Evolutionary conservation across 2,329 filamentous ascomycete genomes (phyloP), one percentile per base, ranked within the genome.

Genomic region (Colletotrichum somersetense): DNA sequence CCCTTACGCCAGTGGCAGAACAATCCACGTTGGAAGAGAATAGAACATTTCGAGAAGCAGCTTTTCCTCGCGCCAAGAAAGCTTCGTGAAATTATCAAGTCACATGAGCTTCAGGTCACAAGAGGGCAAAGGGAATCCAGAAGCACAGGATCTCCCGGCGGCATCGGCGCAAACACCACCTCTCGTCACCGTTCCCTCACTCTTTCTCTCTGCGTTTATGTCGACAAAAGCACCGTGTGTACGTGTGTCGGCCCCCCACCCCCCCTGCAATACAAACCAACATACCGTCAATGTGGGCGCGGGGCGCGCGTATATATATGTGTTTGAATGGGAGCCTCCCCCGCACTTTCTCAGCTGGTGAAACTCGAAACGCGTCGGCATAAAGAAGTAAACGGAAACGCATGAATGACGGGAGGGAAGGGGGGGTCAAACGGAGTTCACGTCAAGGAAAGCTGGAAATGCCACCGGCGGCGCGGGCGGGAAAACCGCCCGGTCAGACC

Each of bases 311-410:
- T 11, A 20, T 46, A 18, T 12, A 48, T 48, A 18, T 48, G n/a
- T 48, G 20, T 12, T 48, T 12, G n/a, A 48, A 48, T 23, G n/a
- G n/a, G 1, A 12, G n/a, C 46, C 23, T 33, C 35, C 35, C 46
- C 50, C 38, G 38, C 62, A 46, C 33, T 64, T 20, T 55, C 38
- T 30, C 30, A 30, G 30, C 4, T 30, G 46, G 26, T 64, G 50
- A 64, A 64, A 64, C 62, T 55, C 62, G 62, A 55, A 64, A 44
- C 62, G 16, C 14, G 61, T 62, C 46, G 46, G 46, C 46, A 52
- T 62, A 50, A 40, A 14, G 58, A 30, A 42, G 20, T 46, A 52
- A 30, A 62, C 26, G 44, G 46, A 40, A 62, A 52, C 46, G 61
- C 46, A 62, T 62, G 44, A 52, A 40, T 26, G 14, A 14, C 38